phyloP scores from a whole-genome alignment of 208 protist genomes.

The Acanthamoeba sp. region DNA sequence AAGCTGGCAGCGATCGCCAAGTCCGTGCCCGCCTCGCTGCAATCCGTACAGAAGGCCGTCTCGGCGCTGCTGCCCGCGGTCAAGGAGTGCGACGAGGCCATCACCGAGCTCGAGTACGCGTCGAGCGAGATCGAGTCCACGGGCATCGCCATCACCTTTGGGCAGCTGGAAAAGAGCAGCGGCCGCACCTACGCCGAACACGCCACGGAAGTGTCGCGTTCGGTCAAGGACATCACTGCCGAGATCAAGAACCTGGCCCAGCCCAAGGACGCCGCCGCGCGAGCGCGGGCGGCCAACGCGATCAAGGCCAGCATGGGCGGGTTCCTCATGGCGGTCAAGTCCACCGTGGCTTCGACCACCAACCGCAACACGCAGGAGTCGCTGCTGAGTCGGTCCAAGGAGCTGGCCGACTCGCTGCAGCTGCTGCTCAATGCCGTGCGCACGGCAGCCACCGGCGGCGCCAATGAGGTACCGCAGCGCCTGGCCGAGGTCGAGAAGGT shows the following conservation, averaged over 20 bases:
- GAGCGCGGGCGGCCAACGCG: neutral
- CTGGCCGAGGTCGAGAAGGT: conserved; percentile 35
- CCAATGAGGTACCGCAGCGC: conserved; percentile 1
- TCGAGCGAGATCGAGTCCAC: conserved; percentile 31
- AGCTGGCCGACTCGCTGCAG: conserved; percentile 38
- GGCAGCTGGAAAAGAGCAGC: conserved; percentile 37
- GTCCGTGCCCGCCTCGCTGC: neutral
- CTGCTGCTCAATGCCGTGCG: conserved; percentile 1
- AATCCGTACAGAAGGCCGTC: conserved; percentile 40
- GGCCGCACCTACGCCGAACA: conserved; percentile 29
- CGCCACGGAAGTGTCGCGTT: neutral
- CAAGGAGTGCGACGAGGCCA: conserved; percentile 74
- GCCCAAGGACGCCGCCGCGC: conserved; percentile 21
- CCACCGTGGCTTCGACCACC: conserved; percentile 20
- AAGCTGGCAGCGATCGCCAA: conserved; percentile 5
- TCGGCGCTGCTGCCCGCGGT: conserved; percentile 3
- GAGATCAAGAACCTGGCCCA: conserved; percentile 42
- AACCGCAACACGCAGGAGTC: conserved; percentile 66
- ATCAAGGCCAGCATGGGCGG: conserved; percentile 36
- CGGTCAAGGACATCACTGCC: conserved; percentile 1
- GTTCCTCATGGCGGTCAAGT: conserved; percentile 51
- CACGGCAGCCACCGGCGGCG: neutral
- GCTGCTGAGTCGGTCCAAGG: conserved; percentile 37
- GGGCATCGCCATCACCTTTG: conserved; percentile 20
- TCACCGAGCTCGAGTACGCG: conserved; percentile 36